Conservation (phyloP, 2,329 filamentous ascomycete genomes). For the Truncatella angustata region DNA sequence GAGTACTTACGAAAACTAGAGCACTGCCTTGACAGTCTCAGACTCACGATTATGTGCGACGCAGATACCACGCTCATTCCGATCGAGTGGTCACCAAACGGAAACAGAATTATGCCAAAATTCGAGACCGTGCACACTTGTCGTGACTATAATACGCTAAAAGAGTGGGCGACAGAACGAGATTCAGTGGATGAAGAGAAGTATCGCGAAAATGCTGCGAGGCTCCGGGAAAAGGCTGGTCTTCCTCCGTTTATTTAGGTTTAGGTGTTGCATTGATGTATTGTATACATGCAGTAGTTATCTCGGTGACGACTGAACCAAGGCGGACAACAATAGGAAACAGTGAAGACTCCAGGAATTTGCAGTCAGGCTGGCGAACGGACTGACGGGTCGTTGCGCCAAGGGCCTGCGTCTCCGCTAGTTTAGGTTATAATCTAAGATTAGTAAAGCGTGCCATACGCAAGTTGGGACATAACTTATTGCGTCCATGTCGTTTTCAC, state of each 20-base stretch:
- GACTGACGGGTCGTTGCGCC: too few relatives aligned
- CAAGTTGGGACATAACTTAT: too few relatives aligned
- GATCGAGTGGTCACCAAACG: neutral
- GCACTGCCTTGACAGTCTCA: neutral
- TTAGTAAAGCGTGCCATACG: too few relatives aligned
- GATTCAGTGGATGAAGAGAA: neutral
- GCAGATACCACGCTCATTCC: neutral
- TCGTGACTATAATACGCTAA: neutral
- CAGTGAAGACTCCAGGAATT: too few relatives aligned
- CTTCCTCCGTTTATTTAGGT: neutral
- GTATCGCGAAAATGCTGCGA: neutral
- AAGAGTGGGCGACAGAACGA: neutral
- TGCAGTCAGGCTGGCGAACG: too few relatives aligned
- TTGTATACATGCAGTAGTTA: too few relatives aligned
- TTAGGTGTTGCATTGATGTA: neutral
- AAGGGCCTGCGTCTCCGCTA: too few relatives aligned
- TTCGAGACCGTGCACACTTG: neutral
- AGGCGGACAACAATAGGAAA: too few relatives aligned
- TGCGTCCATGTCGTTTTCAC: too few relatives aligned
- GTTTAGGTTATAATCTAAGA: too few relatives aligned
- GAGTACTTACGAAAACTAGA: too few relatives aligned
- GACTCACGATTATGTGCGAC: neutral
- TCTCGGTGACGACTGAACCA: too few relatives aligned
- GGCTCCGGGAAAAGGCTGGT: neutral
- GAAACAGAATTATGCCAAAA: neutral